Percentiles rank a stretch among this genome's conserved stretches.
These are phyloP conservation scores for Vanrija pseudolonga DNA, from an alignment of 1,284 basidiomycete genomes.

Conservation along the genomic window DNA sequence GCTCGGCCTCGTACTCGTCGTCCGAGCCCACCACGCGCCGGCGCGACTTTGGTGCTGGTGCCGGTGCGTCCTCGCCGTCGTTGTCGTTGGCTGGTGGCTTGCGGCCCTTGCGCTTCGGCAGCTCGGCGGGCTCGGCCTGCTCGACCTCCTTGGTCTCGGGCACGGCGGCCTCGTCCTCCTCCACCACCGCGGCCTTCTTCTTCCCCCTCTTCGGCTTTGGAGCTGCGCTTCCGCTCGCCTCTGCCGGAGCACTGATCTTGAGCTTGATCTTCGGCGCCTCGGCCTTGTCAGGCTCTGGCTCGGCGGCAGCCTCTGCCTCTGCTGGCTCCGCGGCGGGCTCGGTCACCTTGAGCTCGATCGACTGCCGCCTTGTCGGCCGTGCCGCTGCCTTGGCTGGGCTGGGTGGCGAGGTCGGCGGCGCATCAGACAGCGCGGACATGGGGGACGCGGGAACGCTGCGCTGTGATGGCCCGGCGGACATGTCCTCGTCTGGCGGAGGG, in stretches of 20 bases:
- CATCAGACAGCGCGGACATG: too few relatives aligned
- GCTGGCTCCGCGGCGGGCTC: too few relatives aligned
- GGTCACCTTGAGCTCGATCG: too few relatives aligned
- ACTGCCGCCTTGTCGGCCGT: too few relatives aligned
- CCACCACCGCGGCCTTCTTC: not conserved
- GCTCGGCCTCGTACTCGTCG: not conserved
- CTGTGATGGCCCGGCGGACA: too few relatives aligned
- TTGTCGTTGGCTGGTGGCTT: not conserved
- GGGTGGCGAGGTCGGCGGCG: too few relatives aligned
- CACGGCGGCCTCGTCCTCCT: not conserved
- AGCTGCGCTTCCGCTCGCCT: not conserved
- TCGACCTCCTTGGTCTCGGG: not conserved
- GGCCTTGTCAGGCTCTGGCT: too few relatives aligned
- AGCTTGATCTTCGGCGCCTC: conserved; percentile 1
- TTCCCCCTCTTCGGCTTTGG: not conserved
- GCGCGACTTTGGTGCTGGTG: not conserved
- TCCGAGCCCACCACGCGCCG: too few relatives aligned
- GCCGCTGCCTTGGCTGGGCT: too few relatives aligned
- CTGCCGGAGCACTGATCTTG: not conserved
- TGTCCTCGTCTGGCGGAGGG: not conserved
- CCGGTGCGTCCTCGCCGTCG: not conserved
- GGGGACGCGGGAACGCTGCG: too few relatives aligned
- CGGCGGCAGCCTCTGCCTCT: too few relatives aligned
- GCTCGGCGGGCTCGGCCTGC: not conserved
- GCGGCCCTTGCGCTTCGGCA: not conserved